phyloP scores from a whole-genome alignment of 129 eudicot species.

The Calendula officinalis region DNA sequence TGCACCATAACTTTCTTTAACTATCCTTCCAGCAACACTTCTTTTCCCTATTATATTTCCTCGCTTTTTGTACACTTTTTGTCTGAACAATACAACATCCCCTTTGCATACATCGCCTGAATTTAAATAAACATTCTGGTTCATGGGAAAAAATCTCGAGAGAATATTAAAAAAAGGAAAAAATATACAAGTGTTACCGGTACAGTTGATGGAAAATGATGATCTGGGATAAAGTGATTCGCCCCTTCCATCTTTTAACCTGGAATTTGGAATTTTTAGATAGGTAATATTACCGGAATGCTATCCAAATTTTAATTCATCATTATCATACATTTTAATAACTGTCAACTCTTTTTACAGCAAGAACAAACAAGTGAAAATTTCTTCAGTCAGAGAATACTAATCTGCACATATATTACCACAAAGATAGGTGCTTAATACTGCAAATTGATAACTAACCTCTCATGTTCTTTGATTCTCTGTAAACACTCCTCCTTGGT shows the following conservation, averaged over 20 bases:
- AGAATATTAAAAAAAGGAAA: neutral
- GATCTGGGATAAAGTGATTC: constrained; percentile 72
- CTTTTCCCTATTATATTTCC: constrained; percentile 51
- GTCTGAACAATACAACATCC: constrained; percentile 73
- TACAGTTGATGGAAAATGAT: constrained; percentile 76
- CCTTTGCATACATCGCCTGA: constrained; percentile 94
- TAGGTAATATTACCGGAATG: neutral
- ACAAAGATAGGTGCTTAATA: neutral
- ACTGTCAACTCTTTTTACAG: neutral
- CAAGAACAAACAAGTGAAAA: constrained; percentile 4
- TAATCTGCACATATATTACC: no score
- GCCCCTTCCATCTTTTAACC: constrained; percentile 68
- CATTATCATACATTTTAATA: neutral
- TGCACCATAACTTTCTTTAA: constrained; percentile 85
- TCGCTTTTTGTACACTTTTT: constrained; percentile 56
- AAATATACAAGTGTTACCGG: constrained; percentile 42
- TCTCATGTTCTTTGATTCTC: constrained; percentile 72
- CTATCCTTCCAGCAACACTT: constrained; percentile 74
- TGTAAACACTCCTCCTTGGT: constrained; percentile 66
- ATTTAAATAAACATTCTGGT: constrained; percentile 11
- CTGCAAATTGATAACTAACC: constrained; percentile 39
- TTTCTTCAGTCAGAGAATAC: neutral
- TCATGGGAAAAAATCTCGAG: neutral
- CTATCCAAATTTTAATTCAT: neutral
- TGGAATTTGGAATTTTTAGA: constrained; percentile 19